These are phyloP conservation scores for Coemansia sp. DNA, from an alignment of 371 early-diverging fungal species.

Conservation along the genomic window DNA sequence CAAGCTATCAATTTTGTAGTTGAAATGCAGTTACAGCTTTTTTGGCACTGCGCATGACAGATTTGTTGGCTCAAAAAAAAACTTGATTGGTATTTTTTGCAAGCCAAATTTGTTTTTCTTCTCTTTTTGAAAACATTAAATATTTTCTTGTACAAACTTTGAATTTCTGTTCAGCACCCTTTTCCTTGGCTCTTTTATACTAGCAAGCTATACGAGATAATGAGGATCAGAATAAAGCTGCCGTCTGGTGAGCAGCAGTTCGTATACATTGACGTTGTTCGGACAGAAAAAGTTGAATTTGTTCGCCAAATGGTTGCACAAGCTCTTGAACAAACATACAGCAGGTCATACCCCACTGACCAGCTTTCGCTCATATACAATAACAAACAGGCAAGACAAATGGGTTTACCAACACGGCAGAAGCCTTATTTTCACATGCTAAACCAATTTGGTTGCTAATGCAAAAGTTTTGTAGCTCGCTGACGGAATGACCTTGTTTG, in stretches of 20 bases:
- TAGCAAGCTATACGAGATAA: neutral
- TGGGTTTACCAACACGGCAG: constrained; percentile 16
- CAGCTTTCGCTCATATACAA: neutral
- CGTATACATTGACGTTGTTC: neutral
- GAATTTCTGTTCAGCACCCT: too few species aligned
- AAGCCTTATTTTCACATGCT: constrained; percentile 1
- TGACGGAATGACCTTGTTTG: constrained; percentile 31
- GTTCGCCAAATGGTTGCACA: neutral
- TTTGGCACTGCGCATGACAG: too few species aligned
- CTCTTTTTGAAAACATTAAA: too few species aligned
- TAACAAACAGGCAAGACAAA: neutral
- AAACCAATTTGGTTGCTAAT: neutral
- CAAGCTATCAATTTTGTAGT: too few species aligned
- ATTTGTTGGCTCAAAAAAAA: too few species aligned
- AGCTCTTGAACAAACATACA: neutral
- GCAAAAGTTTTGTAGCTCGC: constrained; percentile 24
- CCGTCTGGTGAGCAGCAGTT: neutral
- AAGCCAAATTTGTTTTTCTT: too few species aligned
- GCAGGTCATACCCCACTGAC: neutral
- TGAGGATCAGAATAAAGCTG: neutral
- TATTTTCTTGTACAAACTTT: too few species aligned
- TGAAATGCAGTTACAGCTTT: too few species aligned
- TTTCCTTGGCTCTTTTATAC: too few species aligned
- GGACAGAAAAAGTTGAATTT: neutral
- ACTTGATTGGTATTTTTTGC: too few species aligned